phyloP scores from a whole-genome alignment of 441 rosid genomes.

The Gossypium lobatum region DNA sequence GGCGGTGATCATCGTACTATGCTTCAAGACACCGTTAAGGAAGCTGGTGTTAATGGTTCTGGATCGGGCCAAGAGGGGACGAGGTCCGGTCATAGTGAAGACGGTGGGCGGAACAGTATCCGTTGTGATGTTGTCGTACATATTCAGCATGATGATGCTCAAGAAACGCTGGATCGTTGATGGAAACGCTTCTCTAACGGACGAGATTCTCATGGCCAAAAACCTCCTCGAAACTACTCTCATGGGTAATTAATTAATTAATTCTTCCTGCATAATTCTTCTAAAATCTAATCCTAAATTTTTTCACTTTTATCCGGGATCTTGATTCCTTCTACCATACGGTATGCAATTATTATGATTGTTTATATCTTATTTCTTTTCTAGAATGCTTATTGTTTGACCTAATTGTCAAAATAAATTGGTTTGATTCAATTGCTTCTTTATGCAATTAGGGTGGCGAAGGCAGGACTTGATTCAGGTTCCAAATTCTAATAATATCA shows the following conservation, averaged over 20 bases:
- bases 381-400: not conserved
- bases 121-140: conserved; percentile 40
- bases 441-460: not conserved
- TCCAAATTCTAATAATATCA: not conserved
- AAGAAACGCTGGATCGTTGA: conserved; percentile 53
- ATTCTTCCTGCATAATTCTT: not conserved
- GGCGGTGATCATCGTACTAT: conserved; percentile 36
- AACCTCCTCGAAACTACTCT: conserved; percentile 59
- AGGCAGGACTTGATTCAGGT: not conserved
- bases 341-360: too few species aligned
- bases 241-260: conserved; percentile 37
- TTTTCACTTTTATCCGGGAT: too few species aligned
- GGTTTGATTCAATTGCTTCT: not conserved
- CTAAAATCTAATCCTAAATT: not conserved
- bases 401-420: not conserved
- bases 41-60: conserved; percentile 45
- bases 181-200: conserved; percentile 41
- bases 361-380: too few species aligned
- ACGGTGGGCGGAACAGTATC: conserved; percentile 46
- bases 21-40: conserved; percentile 57
- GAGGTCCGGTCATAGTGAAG: conserved; percentile 56
- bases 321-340: too few species aligned
- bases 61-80: conserved; percentile 59
- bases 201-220: conserved; percentile 52
- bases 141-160: conserved; percentile 47